Evolutionary conservation across 129 eudicot genomes (phyloP).

Genomic region (Escallonia rubra): DNA sequence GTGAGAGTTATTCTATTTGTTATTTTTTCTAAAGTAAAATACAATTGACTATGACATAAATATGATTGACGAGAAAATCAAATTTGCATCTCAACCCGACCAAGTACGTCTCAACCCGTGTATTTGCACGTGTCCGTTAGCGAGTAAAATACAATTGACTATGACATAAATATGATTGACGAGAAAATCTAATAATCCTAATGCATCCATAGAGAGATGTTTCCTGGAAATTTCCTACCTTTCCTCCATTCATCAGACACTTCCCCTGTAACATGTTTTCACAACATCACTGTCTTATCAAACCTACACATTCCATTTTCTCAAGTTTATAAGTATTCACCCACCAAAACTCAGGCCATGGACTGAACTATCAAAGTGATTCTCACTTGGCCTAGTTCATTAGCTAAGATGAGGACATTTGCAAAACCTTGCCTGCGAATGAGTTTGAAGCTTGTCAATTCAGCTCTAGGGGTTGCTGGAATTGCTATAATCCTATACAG

Average conservation of each 20-base stretch:
- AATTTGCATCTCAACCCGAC: too few species aligned
- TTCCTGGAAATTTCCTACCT: constrained; percentile 9
- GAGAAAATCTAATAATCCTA: too few species aligned
- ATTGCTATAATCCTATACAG: constrained; percentile 23
- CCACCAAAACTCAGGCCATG: too few species aligned
- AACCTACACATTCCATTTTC: background rate
- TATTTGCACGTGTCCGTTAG: too few species aligned
- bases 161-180: too few species aligned
- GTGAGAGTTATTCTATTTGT: too few species aligned
- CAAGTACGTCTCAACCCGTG: too few species aligned
- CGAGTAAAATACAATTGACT: too few species aligned
- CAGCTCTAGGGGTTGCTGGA: constrained; percentile 10
- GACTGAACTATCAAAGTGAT: background rate
- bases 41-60: too few species aligned
- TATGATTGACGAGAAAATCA: too few species aligned
- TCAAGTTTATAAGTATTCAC: background rate
- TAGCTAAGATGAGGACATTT: constrained; percentile 7
- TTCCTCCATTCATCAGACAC: background rate
- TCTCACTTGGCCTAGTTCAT: background rate
- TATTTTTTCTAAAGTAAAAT: too few species aligned
- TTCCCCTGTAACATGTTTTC: background rate
- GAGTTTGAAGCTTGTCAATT: constrained; percentile 24
- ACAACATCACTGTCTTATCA: background rate
- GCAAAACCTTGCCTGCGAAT: constrained; percentile 4
- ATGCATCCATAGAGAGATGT: background rate